Conservation (phyloP, 192 early-diverging fungal genomes). For the Entomortierella lignicola region DNA sequence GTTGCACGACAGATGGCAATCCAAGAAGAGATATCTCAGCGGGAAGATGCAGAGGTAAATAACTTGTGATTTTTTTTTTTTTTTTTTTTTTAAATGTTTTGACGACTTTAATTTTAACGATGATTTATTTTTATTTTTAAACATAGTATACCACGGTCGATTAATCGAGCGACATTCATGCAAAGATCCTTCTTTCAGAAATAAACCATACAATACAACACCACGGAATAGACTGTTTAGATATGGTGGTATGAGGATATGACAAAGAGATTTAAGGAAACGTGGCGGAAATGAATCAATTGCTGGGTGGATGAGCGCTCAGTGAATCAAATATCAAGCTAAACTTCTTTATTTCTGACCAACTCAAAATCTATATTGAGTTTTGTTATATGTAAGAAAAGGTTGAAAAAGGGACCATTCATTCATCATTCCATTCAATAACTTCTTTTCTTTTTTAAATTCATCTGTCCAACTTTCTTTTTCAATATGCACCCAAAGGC, state of each 20-base stretch:
- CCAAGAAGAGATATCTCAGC: constrained; percentile 30
- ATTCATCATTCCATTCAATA: constrained; percentile 1
- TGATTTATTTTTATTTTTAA: background rate
- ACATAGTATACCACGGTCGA: constrained; percentile 45
- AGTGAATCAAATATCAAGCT: too few species aligned
- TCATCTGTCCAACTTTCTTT: too few species aligned
- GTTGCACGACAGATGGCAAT: constrained; percentile 52
- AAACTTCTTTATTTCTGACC: too few species aligned
- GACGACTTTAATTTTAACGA: background rate
- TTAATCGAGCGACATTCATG: background rate
- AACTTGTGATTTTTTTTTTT: background rate
- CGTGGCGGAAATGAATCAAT: too few species aligned
- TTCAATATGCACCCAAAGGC: constrained; percentile 73
- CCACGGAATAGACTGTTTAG: background rate
- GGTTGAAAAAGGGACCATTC: background rate
- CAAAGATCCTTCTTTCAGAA: too few species aligned
- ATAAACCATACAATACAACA: too few species aligned
- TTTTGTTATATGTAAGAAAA: too few species aligned
- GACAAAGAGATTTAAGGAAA: too few species aligned
- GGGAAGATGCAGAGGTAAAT: constrained; percentile 35
- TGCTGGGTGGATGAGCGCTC: too few species aligned
- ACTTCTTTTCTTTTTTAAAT: constrained; percentile 6
- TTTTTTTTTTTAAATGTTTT: background rate
- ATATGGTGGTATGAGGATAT: too few species aligned
- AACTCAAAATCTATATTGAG: background rate